phyloP scores from a whole-genome alignment of 2,329 filamentous ascomycete genomes.

The Rugonectria rugulosa region DNA sequence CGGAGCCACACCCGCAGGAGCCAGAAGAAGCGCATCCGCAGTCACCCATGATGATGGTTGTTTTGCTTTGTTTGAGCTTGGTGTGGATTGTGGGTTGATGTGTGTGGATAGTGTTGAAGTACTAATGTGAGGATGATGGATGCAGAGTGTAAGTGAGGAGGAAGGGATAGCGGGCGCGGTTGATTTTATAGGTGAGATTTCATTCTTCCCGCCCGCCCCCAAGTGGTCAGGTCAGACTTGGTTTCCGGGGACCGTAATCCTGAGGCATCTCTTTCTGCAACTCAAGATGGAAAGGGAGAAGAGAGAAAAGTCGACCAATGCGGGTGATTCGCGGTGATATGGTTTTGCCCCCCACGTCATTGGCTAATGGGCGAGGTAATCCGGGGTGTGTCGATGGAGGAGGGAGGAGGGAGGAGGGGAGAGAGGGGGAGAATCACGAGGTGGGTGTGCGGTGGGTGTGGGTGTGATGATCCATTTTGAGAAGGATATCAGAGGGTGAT shows the following conservation, averaged over 20 bases:
- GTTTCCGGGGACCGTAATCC: too few relatives aligned
- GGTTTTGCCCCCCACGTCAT: conserved; percentile 5
- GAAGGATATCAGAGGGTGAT: neutral
- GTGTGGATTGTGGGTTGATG: conserved; percentile 11
- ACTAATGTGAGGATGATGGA: conserved; percentile 14
- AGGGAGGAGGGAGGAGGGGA: neutral
- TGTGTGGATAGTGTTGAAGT: conserved; percentile 7
- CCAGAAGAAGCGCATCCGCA: conserved; percentile 52
- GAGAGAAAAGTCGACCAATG: neutral
- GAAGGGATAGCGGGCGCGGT: neutral
- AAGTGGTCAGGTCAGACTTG: too few relatives aligned
- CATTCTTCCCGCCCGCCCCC: too few relatives aligned
- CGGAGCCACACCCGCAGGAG: conserved; percentile 50
- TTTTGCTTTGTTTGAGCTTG: too few relatives aligned
- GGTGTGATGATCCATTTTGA: neutral
- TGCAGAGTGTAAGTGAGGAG: neutral
- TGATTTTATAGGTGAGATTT: too few relatives aligned
- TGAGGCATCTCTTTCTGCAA: conserved; percentile 5
- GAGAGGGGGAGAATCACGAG: too few relatives aligned
- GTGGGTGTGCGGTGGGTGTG: neutral
- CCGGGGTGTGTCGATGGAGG: neutral
- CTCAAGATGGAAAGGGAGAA: neutral
- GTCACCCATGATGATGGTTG: conserved; percentile 48
- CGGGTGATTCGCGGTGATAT: neutral
- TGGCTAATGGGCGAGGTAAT: conserved; percentile 2